Base-by-base conservation (phyloP, 176 grass and related monocot genomes). In the Carex parvula region DNA sequence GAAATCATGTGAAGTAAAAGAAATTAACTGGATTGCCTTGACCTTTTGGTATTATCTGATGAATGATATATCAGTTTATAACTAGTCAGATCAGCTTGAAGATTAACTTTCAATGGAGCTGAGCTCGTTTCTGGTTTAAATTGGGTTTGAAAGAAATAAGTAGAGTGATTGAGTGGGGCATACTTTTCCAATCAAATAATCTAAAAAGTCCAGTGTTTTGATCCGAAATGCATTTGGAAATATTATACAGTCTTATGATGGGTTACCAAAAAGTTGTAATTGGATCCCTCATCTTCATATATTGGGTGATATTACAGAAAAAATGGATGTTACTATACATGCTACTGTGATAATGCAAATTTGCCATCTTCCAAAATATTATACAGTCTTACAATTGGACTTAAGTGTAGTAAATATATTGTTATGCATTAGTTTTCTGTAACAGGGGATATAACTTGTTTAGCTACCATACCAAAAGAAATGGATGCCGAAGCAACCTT, bases 401-500 rank as follows among this genome's bases (percentile, higher is more conserved):
- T 24, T 26, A 13, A 74, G 70, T 74, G 20, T 55, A 54, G 44
- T 2, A 30, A 17, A 30, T 77, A 12, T 55, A 30, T 17, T 30
- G 20, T 77, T 55, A 30, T 26, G 6, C 2, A 29, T 29, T 54
- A 32, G 44, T 20, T 30, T 77, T 77, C 13, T 77, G 55, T 53
- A 77, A 86, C 67, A 98, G 96, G 96, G 48, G 96, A 98, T 79
- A 84, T 98, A 37, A 95, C 96, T 52, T 98, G 92, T 89, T 90
- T 98, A 65, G 96, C 96, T 35, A 98, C 92, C 10, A 89, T 98
- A 86, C 89, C 96, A 53, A 85, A 75, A 67, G 89, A 95, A 42
- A 87, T 95, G 37, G 86, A 95, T 66, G 96, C 91, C 35, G 88
- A 98, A 92, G 93, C 96, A 26, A 93, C 91, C 56, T 98, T 98